Evolutionary conservation across 257 asterid species (phyloP), one percentile per base, ranked within the genome.

Genomic region (Scutellaria baicalensis): DNA sequence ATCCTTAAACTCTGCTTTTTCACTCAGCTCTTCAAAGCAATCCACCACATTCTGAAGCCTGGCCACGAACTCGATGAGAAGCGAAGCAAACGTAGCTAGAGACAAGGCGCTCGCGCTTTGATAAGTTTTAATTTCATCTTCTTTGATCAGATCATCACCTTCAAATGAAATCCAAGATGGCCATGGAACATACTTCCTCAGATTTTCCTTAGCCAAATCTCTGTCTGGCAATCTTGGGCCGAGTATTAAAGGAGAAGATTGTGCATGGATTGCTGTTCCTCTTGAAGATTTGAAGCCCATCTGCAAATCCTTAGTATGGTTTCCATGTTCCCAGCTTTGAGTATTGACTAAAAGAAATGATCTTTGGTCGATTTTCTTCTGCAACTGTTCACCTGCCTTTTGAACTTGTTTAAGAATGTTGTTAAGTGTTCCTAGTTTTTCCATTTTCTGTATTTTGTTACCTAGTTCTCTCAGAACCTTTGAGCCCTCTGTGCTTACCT

Each of bases 81-180:
- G 85, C 2, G 94, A 91, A 17, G 96, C 82, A 68, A 88, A 91
- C 1, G 97, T 88, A 14, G 91, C 94, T 39, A 91, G 69, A 12
- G 97, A 91, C 78, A 91, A 81, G 9, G 94, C 77, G 48, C 94
- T 91, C 43, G 94, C 92, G 48, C 94, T 91, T 71, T 86, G 87
- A 16, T 82, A 88, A 48, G 97, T 84, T 78, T 77, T 81, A 9
- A 85, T 71, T 67, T 83, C 86, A 0, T 68, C 86, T 3, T 85
- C 86, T 33, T 77, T 74, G 59, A 83, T 75, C 60, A 49, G 3
- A 42, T 65, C 62, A 23, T 49, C 80, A 8, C 66, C 84, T 48
- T 68, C 71, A 21, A 75, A 70, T 10, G 79, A 62, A 1, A 69
- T 57, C 63, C 79, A 69, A 8, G 78, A 61, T 14, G 84, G 81